Evolutionary conservation across 805 yeast genomes (phyloP), one percentile per base, ranked within the genome.

Genomic region (Metschnikowia vanudenii): DNA sequence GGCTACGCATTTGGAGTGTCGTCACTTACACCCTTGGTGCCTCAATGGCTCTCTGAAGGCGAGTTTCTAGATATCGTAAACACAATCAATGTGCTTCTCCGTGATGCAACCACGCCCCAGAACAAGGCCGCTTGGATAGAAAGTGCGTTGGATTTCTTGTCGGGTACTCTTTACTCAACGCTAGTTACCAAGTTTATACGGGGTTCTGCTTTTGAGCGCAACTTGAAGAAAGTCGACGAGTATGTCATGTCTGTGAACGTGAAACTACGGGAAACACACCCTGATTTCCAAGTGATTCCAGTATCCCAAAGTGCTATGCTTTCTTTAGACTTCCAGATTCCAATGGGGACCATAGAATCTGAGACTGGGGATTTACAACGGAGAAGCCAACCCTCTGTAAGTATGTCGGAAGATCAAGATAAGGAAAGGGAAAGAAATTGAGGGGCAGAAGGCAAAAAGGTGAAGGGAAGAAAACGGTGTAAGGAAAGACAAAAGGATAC

Each of bases 271-370:
- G 3, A 51, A 57, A 32, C 65, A 63, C 11, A 56, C 79, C 13
- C 34, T 6, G 43, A 44, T 14, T 26, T 55, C 12, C 53, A 56
- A 26, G 49, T 84, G 9, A 69, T 84, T 0, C 69, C 78, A 4
- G 86, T 86, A 1, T 56, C 75, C 41, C 58, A 69, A 42, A 68
- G 78, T 26, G 88, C 81, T 1, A 82, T 74, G 59, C 61, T 82
- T 6, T 78, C 85, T 61, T 61, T 79, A 53, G 88, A 82, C 58
- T 72, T 80, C 50, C 74, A 76, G 52, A 65, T 82, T 3, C 81
- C 82, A 1, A 65, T 22, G 24, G 24, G 24, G 4, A 22, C 24
- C 24, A 22, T 22, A 22, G 8, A 22, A 8, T 22, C 47, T 10
- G 36, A 29, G 10, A 28, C 13, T 16, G 24, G 11, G 11, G 35